phyloP scores from a whole-genome alignment of 1,284 basidiomycete genomes.

The Heterobasidion parviporum region DNA sequence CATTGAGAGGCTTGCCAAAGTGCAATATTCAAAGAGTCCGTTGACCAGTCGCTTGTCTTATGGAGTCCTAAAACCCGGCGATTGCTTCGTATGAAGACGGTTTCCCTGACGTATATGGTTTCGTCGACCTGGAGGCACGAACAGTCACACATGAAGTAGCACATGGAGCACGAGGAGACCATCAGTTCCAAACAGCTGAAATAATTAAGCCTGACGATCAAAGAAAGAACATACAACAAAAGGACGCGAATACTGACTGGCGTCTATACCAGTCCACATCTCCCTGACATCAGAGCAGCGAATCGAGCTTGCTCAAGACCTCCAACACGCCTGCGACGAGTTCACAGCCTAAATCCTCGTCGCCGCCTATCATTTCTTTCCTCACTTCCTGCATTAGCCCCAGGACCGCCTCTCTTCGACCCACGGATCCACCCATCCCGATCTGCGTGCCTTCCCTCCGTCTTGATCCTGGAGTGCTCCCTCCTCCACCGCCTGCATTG shows the following conservation, averaged over 20 bases:
- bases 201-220: background rate
- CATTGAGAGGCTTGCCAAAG: too few relatives aligned
- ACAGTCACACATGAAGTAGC: too few relatives aligned
- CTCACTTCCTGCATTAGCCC: slow-evolving; percentile 77
- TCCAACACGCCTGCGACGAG: slow-evolving; percentile 86
- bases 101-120: too few relatives aligned
- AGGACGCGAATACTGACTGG: too few relatives aligned
- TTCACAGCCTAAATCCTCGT: slow-evolving; percentile 81
- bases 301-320: slow-evolving; percentile 85
- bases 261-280: too few relatives aligned
- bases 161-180: too few relatives aligned
- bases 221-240: background rate
- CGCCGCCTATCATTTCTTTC: slow-evolving; percentile 51
- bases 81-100: too few relatives aligned
- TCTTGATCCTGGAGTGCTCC: slow-evolving; percentile 16
- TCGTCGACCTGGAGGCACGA: too few relatives aligned
- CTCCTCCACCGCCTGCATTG: slow-evolving; percentile 20
- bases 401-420: slow-evolving; percentile 62
- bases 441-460: slow-evolving; percentile 39
- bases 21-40: too few relatives aligned
- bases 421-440: slow-evolving; percentile 43
- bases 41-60: too few relatives aligned
- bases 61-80: too few relatives aligned
- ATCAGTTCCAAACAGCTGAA: background rate
- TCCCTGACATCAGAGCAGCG: slow-evolving; percentile 41